Percentiles rank a stretch among this genome's conserved stretches.
These are phyloP conservation scores for Solanum lignicaule DNA, from an alignment of 257 asterid species.

Conservation along the genomic window DNA sequence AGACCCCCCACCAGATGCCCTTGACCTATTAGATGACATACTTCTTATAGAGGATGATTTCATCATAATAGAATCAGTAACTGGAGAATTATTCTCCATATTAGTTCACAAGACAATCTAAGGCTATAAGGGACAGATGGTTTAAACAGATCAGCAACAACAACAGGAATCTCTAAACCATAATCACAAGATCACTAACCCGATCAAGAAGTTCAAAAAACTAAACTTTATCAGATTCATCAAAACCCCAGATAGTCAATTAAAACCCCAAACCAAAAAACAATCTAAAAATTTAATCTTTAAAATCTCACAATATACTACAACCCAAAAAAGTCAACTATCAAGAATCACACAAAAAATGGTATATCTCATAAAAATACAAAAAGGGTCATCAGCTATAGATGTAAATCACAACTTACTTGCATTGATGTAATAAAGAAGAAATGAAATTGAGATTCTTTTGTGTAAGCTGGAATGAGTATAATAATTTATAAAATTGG, in stretches of 20 bases:
- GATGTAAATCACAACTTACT: conserved; percentile 4
- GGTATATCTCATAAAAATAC: not conserved
- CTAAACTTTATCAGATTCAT: conserved; percentile 7
- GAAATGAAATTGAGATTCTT: conserved; percentile 19
- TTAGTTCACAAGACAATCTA: conserved; percentile 19
- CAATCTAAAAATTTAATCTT: not conserved
- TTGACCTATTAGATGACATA: conserved; percentile 40
- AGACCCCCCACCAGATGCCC: conserved; percentile 45
- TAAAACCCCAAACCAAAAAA: conserved; percentile 1
- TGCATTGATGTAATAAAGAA: conserved; percentile 3
- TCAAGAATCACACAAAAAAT: not conserved
- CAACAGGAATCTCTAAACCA: conserved; percentile 30
- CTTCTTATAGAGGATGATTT: conserved; percentile 46
- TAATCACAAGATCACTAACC: conserved; percentile 30
- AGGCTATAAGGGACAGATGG: conserved; percentile 7
- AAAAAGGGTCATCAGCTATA: not conserved
- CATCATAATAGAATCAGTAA: conserved; percentile 21
- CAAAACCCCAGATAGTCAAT: not conserved
- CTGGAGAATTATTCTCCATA: conserved; percentile 21
- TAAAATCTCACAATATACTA: not conserved
- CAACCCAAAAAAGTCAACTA: not conserved
- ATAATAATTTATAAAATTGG: conserved; percentile 2
- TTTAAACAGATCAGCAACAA: conserved; percentile 27
- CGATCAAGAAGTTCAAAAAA: conserved; percentile 10
- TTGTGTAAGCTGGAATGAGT: conserved; percentile 7